Percentiles rank a stretch among this genome's conserved stretches.
These are phyloP conservation scores for Sclerotinia spermophila DNA, from an alignment of 2,329 filamentous ascomycete species.

Conservation along the genomic window DNA sequence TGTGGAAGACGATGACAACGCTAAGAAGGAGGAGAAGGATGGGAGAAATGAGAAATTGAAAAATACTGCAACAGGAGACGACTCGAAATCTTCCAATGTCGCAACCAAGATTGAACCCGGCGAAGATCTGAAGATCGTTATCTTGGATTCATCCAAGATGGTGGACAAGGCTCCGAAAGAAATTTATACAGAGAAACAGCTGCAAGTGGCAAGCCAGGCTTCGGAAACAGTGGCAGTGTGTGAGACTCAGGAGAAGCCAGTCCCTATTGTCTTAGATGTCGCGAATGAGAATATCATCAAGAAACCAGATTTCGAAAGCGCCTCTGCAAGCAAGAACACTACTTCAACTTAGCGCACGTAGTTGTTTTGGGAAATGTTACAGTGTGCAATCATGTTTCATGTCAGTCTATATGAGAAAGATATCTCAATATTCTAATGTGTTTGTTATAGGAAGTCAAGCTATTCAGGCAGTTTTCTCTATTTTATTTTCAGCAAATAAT, in stretches of 20 bases:
- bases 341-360: no score
- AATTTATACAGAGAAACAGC: neutral
- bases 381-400: neutral
- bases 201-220: neutral
- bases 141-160: neutral
- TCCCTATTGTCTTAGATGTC: neutral
- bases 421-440: neutral
- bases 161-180: neutral
- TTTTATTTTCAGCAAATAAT: neutral
- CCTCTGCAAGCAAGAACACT: neutral
- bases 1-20: conserved; percentile 24
- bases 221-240: neutral
- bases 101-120: neutral
- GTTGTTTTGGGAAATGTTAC: no score
- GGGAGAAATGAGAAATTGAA: neutral
- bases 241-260: neutral
- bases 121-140: neutral
- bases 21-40: conserved; percentile 20
- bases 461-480: neutral
- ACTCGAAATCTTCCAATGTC: neutral
- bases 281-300: neutral
- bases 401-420: neutral
- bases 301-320: neutral
- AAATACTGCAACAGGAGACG: neutral
- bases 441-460: neutral